A percentile compares a stretch with the other conserved stretches of the same genome.
Conservation (phyloP, 495 filamentous ascomycete genomes). For the Lepidopterella palustris region DNA sequence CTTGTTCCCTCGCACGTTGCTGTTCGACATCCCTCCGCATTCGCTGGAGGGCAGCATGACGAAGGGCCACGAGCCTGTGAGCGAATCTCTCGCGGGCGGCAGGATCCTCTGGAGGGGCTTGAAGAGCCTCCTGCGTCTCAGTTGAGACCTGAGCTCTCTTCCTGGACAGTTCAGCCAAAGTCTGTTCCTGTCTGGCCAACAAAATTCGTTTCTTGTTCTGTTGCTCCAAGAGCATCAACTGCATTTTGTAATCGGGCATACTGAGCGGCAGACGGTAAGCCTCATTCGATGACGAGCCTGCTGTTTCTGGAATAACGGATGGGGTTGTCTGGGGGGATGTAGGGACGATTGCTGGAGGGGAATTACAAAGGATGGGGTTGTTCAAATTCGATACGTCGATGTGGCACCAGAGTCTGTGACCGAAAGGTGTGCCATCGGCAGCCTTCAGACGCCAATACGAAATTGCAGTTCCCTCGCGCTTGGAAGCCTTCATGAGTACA, state of each 20-base stretch:
- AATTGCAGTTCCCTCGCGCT: conserved; percentile 64
- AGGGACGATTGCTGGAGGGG: conserved; percentile 6
- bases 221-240: conserved; percentile 6
- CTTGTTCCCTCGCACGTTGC: not conserved
- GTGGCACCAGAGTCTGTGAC: conserved; percentile 92
- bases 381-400: conserved; percentile 61
- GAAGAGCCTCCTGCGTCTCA: conserved; percentile 9
- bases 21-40: not conserved
- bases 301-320: not conserved
- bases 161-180: not conserved
- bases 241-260: conserved; percentile 5
- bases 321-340: not conserved
- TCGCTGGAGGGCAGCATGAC: not conserved
- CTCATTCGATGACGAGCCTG: not conserved
- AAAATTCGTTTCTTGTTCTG: not conserved
- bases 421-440: conserved; percentile 73
- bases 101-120: conserved; percentile 1
- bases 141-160: not conserved
- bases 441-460: conserved; percentile 96
- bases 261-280: not conserved
- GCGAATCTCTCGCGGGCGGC: not conserved
- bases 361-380: conserved; percentile 9
- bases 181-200: not conserved
- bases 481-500: conserved; percentile 73
- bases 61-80: not conserved